Conservation (phyloP, 441 rosid species). For the Macaranga tanarius region DNA sequence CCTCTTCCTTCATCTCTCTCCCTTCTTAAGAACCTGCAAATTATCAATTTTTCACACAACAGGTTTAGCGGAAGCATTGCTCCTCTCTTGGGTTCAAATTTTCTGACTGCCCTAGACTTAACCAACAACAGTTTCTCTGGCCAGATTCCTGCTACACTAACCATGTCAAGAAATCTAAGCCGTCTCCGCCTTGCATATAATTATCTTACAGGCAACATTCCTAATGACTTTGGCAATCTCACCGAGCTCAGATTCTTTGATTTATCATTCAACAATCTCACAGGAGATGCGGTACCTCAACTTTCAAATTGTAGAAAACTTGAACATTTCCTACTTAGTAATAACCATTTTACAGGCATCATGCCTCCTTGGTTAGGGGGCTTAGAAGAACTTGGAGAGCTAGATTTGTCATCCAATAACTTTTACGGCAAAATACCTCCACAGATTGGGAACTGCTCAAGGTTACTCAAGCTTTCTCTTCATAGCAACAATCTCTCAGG, state of each 20-base stretch:
- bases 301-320: conserved; percentile 56
- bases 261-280: conserved; percentile 67
- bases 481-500: conserved; percentile 62
- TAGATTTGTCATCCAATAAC: conserved; percentile 71
- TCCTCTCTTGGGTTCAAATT: conserved; percentile 65
- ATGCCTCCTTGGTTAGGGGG: conserved; percentile 79
- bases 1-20: conserved; percentile 65
- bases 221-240: conserved; percentile 60
- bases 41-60: conserved; percentile 79
- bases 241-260: conserved; percentile 63
- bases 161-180: conserved; percentile 51
- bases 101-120: conserved; percentile 64
- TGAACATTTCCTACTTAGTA: conserved; percentile 61
- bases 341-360: conserved; percentile 54
- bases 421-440: conserved; percentile 61
- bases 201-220: conserved; percentile 62
- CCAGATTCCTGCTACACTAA: conserved; percentile 52
- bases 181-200: conserved; percentile 84
- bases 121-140: conserved; percentile 78
- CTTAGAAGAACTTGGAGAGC: conserved; percentile 72
- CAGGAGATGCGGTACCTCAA: conserved; percentile 50
- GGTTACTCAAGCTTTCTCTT: conserved; percentile 71
- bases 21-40: conserved; percentile 61
- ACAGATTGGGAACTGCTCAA: conserved; percentile 64
- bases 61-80: conserved; percentile 59